Conservation (phyloP, 202 grass and related monocot species). For the Schoenoplectus triqueter region DNA sequence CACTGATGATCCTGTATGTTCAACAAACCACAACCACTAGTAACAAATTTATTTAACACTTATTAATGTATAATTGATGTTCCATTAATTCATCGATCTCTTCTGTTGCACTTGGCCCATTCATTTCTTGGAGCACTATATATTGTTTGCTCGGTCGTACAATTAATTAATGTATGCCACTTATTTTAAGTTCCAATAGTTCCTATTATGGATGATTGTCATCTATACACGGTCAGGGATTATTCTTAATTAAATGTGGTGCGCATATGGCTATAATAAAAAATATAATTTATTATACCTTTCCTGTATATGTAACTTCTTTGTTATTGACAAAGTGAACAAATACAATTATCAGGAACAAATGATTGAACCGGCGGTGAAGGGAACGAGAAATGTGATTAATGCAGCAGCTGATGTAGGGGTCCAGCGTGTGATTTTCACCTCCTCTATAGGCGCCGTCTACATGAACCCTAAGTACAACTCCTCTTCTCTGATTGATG, state of each 20-base stretch:
- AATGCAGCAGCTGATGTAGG: constrained; percentile 60
- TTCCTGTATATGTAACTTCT: background rate
- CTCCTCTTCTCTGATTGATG: constrained; percentile 50
- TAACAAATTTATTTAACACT: background rate
- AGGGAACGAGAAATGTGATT: constrained; percentile 70
- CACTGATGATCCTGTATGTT: constrained; percentile 69
- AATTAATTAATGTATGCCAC: background rate
- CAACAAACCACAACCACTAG: background rate
- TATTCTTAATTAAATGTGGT: no score
- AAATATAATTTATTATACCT: no score
- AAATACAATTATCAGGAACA: constrained; percentile 45
- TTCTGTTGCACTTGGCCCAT: background rate
- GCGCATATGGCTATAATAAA: no score
- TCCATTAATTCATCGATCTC: background rate
- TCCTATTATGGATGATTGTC: background rate
- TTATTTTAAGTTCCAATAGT: background rate
- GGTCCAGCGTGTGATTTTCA: constrained; percentile 70
- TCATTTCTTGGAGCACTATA: background rate
- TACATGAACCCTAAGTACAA: constrained; percentile 77
- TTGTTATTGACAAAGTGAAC: constrained; percentile 5
- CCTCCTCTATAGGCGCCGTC: constrained; percentile 76
- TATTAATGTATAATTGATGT: background rate
- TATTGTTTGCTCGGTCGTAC: background rate
- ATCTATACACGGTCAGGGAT: background rate
- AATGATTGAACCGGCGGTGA: constrained; percentile 71